These are phyloP conservation scores for Volvariella surrecta DNA, from an alignment of 1,284 basidiomycete species.

Conservation along the genomic window DNA sequence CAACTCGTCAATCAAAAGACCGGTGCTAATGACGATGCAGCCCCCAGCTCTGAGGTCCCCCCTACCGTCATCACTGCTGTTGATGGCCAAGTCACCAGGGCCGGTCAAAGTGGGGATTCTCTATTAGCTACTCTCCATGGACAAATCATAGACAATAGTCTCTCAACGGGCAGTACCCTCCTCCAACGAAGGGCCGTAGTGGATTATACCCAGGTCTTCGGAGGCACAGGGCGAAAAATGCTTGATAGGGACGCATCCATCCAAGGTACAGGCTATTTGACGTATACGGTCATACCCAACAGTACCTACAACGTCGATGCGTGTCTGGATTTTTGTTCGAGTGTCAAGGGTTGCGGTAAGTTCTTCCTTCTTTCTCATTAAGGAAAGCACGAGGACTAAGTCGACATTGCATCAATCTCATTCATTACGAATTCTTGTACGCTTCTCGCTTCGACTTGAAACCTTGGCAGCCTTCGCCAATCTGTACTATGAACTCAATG, in stretches of 20 bases:
- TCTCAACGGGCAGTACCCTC: slow-evolving; percentile 1
- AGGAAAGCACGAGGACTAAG: slow-evolving; percentile 10
- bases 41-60: slow-evolving; percentile 25
- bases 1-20: slow-evolving; percentile 8
- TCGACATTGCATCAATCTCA: slow-evolving; percentile 8
- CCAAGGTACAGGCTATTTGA: slow-evolving; percentile 32
- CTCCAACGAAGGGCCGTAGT: slow-evolving; percentile 14
- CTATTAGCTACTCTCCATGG: slow-evolving; percentile 7
- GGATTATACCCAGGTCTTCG: slow-evolving; percentile 28
- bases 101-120: slow-evolving; percentile 12
- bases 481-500: slow-evolving; percentile 36
- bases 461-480: slow-evolving; percentile 39
- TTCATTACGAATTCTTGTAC: not conserved
- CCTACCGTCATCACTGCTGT: slow-evolving; percentile 30
- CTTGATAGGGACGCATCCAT: slow-evolving; percentile 31
- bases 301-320: slow-evolving; percentile 28
- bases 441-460: not conserved
- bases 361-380: slow-evolving; percentile 6
- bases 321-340: slow-evolving; percentile 26
- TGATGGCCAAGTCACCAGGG: slow-evolving; percentile 21
- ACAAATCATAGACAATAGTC: slow-evolving; percentile 4
- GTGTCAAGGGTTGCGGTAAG: slow-evolving; percentile 26
- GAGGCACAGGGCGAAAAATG: slow-evolving; percentile 22
- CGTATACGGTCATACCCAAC: slow-evolving; percentile 29
- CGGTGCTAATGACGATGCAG: slow-evolving; percentile 13